phyloP scores from a whole-genome alignment of 1,284 basidiomycete species.

The Austroboletus niveus region DNA sequence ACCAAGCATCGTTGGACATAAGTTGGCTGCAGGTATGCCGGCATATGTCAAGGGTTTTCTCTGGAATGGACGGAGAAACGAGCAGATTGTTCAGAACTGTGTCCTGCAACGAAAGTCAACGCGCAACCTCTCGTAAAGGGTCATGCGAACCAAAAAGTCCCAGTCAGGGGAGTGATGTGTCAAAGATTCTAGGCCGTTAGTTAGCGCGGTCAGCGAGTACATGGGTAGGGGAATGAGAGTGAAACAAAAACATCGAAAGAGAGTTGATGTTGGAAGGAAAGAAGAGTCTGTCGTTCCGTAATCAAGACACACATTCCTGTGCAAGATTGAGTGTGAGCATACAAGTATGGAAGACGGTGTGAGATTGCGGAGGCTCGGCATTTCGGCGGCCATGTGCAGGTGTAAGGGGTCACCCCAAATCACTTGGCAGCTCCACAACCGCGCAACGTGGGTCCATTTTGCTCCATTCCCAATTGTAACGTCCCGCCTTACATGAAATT shows the following conservation, averaged over 20 bases:
- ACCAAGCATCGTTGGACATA: conserved; percentile 26
- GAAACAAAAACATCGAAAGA: conserved; percentile 20
- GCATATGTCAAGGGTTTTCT: conserved; percentile 31
- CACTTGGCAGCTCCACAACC: conserved; percentile 18
- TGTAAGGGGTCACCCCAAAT: conserved; percentile 32
- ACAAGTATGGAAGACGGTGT: conserved; percentile 31
- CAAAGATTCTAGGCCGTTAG: conserved; percentile 24
- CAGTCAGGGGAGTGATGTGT: conserved; percentile 30
- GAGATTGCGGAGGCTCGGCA: conserved; percentile 36
- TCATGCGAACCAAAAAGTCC: conserved; percentile 30
- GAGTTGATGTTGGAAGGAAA: conserved; percentile 13
- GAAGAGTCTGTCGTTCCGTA: conserved; percentile 29
- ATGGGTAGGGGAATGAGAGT: conserved; percentile 16
- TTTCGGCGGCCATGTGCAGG: conserved; percentile 28
- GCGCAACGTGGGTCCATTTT: conserved; percentile 20
- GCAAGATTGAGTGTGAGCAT: conserved; percentile 32
- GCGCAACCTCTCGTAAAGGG: conserved; percentile 2
- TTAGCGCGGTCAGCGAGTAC: conserved; percentile 29
- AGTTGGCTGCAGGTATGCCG: conserved; percentile 33
- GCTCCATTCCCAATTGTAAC: conserved; percentile 23
- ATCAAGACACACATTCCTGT: conserved; percentile 33
- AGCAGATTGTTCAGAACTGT: conserved; percentile 24
- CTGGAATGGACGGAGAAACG: conserved; percentile 28
- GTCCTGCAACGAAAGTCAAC: conserved; percentile 24
- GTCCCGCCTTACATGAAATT: conserved; percentile 27